Evolutionary conservation across 2,329 filamentous ascomycete species (phyloP).

Genomic region (Fusarium sp.): DNA sequence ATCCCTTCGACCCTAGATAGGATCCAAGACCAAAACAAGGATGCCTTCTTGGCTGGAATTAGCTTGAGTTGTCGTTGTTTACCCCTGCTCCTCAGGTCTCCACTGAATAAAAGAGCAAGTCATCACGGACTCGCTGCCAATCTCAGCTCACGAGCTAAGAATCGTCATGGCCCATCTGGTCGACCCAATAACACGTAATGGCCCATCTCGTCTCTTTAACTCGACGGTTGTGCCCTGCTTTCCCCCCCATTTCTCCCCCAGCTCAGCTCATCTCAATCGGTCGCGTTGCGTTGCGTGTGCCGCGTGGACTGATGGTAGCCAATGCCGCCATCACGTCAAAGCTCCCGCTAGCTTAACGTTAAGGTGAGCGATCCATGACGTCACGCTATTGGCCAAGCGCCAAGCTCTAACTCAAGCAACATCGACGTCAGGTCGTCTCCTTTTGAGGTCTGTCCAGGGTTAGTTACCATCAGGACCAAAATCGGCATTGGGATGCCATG

Average conservation of each 20-base stretch:
- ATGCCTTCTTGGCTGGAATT: constrained; percentile 39
- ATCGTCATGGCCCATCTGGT: constrained; percentile 30
- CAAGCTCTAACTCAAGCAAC: constrained; percentile 15
- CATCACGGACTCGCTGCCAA: constrained; percentile 33
- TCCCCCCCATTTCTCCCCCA: constrained; percentile 7
- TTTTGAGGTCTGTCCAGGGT: constrained; percentile 3
- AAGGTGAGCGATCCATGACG: constrained; percentile 44
- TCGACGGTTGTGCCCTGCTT: constrained; percentile 32
- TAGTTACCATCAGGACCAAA: constrained; percentile 12
- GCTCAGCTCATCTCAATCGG: constrained; percentile 8
- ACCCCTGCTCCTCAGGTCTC: constrained; percentile 28
- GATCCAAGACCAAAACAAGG: constrained; percentile 24
- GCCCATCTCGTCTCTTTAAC: constrained; percentile 15
- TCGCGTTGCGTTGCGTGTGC: constrained; percentile 4
- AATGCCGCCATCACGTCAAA: constrained; percentile 36
- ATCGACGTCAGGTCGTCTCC: constrained; percentile 29
- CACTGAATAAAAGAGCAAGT: constrained; percentile 26
- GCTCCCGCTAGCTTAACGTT: constrained; percentile 27
- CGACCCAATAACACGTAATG: constrained; percentile 35
- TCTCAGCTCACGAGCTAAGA: constrained; percentile 14
- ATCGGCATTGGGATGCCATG: constrained; percentile 29
- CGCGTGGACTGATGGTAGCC: constrained; percentile 30
- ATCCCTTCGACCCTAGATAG: neutral
- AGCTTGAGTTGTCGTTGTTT: constrained; percentile 10
- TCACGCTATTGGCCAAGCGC: constrained; percentile 25